Conservation (phyloP, 805 yeast genomes). For the Yarrowia sp. region DNA sequence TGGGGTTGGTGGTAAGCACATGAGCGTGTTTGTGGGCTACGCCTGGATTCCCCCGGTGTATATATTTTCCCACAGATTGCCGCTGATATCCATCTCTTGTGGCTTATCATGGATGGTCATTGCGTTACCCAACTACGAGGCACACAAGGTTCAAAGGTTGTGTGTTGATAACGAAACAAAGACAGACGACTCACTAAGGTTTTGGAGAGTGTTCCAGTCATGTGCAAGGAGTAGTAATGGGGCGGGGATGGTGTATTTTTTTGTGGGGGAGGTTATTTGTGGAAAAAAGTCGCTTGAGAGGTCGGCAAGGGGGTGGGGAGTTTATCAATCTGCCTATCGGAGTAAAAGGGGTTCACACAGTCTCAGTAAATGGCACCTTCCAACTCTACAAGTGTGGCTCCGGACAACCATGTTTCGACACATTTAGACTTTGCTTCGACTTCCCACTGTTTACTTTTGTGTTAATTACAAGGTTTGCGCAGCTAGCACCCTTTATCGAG, state of each 20-base stretch:
- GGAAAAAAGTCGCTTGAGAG: too few species aligned
- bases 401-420: slow-evolving; percentile 12
- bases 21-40: background rate
- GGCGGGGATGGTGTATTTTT: slow-evolving; percentile 7
- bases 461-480: slow-evolving; percentile 1
- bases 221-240: slow-evolving; percentile 22
- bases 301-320: background rate
- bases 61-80: background rate
- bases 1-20: background rate
- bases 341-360: too few species aligned
- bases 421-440: background rate
- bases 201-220: slow-evolving; percentile 5
- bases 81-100: background rate
- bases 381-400: slow-evolving; percentile 12
- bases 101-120: slow-evolving; percentile 17
- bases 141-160: slow-evolving; percentile 21
- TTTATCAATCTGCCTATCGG: background rate
- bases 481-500: slow-evolving; percentile 24
- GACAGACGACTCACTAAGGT: background rate
- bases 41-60: too few species aligned
- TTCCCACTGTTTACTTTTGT: slow-evolving; percentile 6
- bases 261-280: background rate
- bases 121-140: slow-evolving; percentile 19
- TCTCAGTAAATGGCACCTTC: background rate
- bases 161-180: slow-evolving; percentile 13